phyloP scores from a whole-genome alignment of 2,329 filamentous ascomycete genomes.

The Monosporascus sp. region DNA sequence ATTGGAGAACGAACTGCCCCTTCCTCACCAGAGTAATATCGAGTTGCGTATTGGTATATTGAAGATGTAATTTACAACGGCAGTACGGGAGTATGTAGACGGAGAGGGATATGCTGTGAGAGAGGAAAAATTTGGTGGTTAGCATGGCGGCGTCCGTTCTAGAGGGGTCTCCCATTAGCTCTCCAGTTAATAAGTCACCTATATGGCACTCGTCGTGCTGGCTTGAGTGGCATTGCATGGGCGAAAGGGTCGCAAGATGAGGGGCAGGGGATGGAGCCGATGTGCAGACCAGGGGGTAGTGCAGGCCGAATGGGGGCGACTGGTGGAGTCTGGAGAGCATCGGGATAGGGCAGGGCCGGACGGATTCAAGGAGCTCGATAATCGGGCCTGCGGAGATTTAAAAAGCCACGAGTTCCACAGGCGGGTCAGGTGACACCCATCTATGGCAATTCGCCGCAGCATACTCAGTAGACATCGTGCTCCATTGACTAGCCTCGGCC shows the following conservation, averaged over 20 bases:
- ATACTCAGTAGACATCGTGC: background rate
- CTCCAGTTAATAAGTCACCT: slow-evolving; percentile 1
- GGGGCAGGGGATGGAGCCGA: slow-evolving; percentile 17
- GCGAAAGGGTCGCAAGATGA: slow-evolving; percentile 12
- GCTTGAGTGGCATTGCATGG: slow-evolving; percentile 18
- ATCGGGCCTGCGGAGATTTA: background rate
- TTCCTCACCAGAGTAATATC: slow-evolving; percentile 34
- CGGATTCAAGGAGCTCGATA: background rate
- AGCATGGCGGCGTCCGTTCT: slow-evolving; percentile 14
- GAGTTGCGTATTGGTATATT: slow-evolving; percentile 36
- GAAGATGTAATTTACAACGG: slow-evolving; percentile 33
- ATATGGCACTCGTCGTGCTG: slow-evolving; percentile 20
- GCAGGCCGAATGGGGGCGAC: slow-evolving; percentile 17
- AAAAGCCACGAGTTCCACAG: background rate
- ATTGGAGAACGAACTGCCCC: slow-evolving; percentile 30
- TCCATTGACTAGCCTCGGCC: too few species aligned
- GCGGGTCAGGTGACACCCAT: background rate
- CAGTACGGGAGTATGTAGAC: slow-evolving; percentile 26
- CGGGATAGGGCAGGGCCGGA: background rate
- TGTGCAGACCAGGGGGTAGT: slow-evolving; percentile 12
- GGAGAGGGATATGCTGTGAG: slow-evolving; percentile 19
- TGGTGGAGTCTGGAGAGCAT: slow-evolving; percentile 12
- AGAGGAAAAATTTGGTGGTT: slow-evolving; percentile 20
- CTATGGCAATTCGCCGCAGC: background rate
- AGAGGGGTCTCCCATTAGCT: slow-evolving; percentile 13